phyloP scores from a whole-genome alignment of 2,329 filamentous ascomycete genomes.

The Stemphylium lycopersici region DNA sequence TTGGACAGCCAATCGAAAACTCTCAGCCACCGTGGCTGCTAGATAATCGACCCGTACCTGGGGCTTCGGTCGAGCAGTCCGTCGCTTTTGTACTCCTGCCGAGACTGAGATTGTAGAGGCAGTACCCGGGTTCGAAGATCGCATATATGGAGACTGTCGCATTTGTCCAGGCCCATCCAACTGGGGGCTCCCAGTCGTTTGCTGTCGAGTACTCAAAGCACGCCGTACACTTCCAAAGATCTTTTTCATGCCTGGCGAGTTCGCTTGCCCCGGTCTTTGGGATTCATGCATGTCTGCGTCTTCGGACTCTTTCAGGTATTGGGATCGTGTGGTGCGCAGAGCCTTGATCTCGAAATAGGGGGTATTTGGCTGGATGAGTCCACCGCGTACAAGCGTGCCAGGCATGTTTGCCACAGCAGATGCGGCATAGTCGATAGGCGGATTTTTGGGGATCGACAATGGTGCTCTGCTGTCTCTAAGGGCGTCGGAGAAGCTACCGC shows the following conservation, averaged over 20 bases:
- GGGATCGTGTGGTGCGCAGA: slow-evolving; percentile 40
- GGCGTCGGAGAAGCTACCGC: slow-evolving; percentile 86
- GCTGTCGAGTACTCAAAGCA: slow-evolving; percentile 70
- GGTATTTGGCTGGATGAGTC: slow-evolving; percentile 80
- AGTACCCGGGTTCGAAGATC: slow-evolving; percentile 40
- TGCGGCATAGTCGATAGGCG: slow-evolving; percentile 52
- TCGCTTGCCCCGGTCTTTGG: slow-evolving; percentile 30
- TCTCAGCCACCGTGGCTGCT: slow-evolving; percentile 77
- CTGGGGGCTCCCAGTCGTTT: slow-evolving; percentile 31
- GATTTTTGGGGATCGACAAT: slow-evolving; percentile 55
- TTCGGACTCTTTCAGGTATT: slow-evolving; percentile 40
- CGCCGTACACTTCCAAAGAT: slow-evolving; percentile 85
- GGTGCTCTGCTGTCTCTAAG: slow-evolving; percentile 70
- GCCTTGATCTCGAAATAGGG: slow-evolving; percentile 71
- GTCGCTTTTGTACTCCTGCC: slow-evolving; percentile 42
- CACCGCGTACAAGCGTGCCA: slow-evolving; percentile 86
- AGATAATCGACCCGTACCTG: slow-evolving; percentile 79
- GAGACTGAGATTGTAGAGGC: slow-evolving; percentile 31
- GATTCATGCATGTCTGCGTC: slow-evolving; percentile 30
- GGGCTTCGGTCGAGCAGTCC: slow-evolving; percentile 32
- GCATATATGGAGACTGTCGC: slow-evolving; percentile 30
- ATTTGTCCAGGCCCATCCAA: slow-evolving; percentile 26
- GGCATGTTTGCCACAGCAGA: slow-evolving; percentile 71
- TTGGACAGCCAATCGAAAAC: slow-evolving; percentile 76
- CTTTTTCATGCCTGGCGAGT: slow-evolving; percentile 76